Conservation (phyloP, 2,329 filamentous ascomycete genomes). For the Sporothrix pseudoabietina region DNA sequence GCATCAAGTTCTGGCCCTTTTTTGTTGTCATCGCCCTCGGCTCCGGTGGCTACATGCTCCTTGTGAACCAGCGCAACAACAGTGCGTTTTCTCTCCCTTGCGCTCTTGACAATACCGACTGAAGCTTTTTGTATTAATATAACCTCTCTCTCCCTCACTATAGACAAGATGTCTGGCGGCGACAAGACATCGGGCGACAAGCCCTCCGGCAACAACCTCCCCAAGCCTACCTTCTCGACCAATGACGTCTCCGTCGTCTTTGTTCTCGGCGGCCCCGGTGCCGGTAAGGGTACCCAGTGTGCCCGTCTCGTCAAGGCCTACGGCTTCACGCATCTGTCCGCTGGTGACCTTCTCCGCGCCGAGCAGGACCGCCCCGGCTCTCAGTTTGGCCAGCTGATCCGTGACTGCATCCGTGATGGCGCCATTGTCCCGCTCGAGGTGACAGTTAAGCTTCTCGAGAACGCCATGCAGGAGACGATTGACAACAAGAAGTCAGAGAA, state of each 20-base stretch:
- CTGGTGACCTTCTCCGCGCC: conserved; percentile 88
- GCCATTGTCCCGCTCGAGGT: conserved; percentile 99
- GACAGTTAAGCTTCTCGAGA: conserved; percentile 89
- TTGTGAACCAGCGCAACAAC: conserved; percentile 50
- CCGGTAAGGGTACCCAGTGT: conserved; percentile 97
- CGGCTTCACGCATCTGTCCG: conserved; percentile 89
- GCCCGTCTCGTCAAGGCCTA: conserved; percentile 83
- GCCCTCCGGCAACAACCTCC: conserved; percentile 40
- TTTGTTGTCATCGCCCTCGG: conserved; percentile 53
- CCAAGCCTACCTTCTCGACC: conserved; percentile 70
- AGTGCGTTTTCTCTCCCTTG: conserved; percentile 23
- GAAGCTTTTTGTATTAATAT: too few species aligned
- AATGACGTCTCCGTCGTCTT: conserved; percentile 88
- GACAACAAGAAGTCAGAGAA: conserved; percentile 33
- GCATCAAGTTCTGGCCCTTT: conserved; percentile 62
- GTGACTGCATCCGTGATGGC: conserved; percentile 89
- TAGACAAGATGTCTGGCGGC: conserved; percentile 30
- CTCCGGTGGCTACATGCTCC: conserved; percentile 52
- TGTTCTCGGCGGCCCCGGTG: conserved; percentile 92
- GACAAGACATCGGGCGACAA: conserved; percentile 10
- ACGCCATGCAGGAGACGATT: conserved; percentile 79
- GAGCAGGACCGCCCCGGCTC: conserved; percentile 86
- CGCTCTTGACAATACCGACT: background rate
- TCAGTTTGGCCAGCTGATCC: conserved; percentile 91
- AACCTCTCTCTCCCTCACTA: background rate